Base-by-base conservation (phyloP, 2,329 filamentous ascomycete species). In the Colletotrichum tofieldiae region DNA sequence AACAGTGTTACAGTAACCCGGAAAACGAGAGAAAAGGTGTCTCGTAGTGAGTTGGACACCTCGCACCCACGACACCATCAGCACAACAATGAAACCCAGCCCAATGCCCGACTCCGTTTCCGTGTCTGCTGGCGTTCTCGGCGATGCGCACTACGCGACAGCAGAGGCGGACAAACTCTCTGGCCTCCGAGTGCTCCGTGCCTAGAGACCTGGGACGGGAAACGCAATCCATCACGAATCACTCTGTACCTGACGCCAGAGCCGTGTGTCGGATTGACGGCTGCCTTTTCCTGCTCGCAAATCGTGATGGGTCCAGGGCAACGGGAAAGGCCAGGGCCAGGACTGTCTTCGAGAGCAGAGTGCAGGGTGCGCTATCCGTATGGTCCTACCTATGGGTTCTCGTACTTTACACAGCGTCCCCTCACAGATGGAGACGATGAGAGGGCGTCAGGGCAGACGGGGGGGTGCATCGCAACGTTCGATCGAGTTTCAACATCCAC, bases 151-250 rank as follows among this genome's bases (percentile, higher is more conserved):
- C 49, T 29, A 52, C 49, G 59, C 49, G n/a, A 47, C 29, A 12
- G 9, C 35, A 12, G 58, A 74, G 60, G 60, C 72, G 73, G 69
- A 62, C 69, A 65, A 65, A 70, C 73, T 70, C 59, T 65, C 59
- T 65, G 49, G 45, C 32, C 52, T 29, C 59, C 60, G 43, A 69
- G 41, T 69, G 63, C 51, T 62, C 54, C 37, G 41, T 29, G 26
- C 58, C 18, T 43, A 32, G 29, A 23, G 45, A 26, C 51, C n/a
- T 37, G 41, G 32, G 41, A 61, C 39, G 35, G 65, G 18, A 59
- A 60, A 68, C 65, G 65, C 65, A 71, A 67, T 41, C 35, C 58
- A 68, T 68, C 37, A 39, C 35, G 16, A 63, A 68, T 26, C 16
- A 26, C 32, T 29, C 32, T 39, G 26, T 29, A 32, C 37, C 18